Conservation (phyloP, 371 early-diverging fungal species). For the Mucor racemosus region DNA sequence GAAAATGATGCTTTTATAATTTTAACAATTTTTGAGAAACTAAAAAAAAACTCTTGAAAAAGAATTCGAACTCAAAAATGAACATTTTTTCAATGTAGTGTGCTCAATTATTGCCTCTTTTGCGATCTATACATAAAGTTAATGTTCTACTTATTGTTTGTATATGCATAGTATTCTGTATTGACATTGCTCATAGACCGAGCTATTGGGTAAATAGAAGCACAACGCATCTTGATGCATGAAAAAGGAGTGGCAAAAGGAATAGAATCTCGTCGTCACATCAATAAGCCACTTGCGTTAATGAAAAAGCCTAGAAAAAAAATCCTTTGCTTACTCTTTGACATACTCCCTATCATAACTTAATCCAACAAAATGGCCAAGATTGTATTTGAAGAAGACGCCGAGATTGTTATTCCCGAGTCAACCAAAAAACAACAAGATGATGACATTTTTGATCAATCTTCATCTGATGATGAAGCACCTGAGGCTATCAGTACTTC, state of each 20-base stretch:
- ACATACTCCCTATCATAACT: not conserved
- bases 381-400: constrained; percentile 47
- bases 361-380: constrained; percentile 34
- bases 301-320: not conserved
- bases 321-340: not conserved
- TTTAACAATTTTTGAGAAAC: too few relatives aligned
- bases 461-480: constrained; percentile 49
- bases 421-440: constrained; percentile 22
- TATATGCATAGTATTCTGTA: not conserved
- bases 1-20: too few relatives aligned
- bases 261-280: not conserved
- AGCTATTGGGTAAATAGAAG: not conserved
- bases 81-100: too few relatives aligned
- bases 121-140: too few relatives aligned
- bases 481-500: constrained; percentile 52
- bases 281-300: not conserved
- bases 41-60: too few relatives aligned
- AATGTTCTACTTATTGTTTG: too few relatives aligned
- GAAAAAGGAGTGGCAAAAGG: not conserved
- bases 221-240: not conserved
- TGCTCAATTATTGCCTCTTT: too few relatives aligned
- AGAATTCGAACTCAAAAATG: too few relatives aligned
- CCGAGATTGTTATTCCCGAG: constrained; percentile 32
- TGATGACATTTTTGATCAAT: constrained; percentile 24
- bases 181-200: not conserved